Evolutionary conservation across 2,329 filamentous ascomycete species (phyloP), one percentile per base, ranked within the genome.

Genomic region (Ophiocordyceps sinensis): DNA sequence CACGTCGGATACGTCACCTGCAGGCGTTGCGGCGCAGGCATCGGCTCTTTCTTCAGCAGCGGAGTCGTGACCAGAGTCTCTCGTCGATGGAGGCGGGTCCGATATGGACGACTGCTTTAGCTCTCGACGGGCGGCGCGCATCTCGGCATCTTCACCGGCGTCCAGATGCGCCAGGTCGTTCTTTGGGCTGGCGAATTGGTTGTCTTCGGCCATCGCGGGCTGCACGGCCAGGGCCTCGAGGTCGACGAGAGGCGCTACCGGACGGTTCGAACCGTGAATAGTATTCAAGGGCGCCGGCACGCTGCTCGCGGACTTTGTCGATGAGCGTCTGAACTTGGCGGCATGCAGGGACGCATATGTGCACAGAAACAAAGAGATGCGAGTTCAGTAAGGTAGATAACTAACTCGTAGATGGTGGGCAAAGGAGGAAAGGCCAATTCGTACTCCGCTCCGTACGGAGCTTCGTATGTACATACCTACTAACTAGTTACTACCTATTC

Each of bases 31-130:
- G 17, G 55, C 49, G 28, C 53, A 51, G 7, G 47, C 30, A 2
- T 36, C 44, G 35, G 53, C 51, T 44, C 46, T 57, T 46, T 46
- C 53, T 46, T 43, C 44, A 11, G 37, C 32, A 5, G 41, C 30
- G 8, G 38, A 30, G 6, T 43, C 37, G 23, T 40, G 35, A 26
- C 23, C 41, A 7, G 40, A 30, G 19, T 42, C 39, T 40, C 42
- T 44, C 40, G 41, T 43, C 45, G 36, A 48, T 43, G 36, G 49
- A 52, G 53, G 51, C 46, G 55, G 53, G 39, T 73, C 75, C 14
- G 76, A 80, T 47, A 81, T 79, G 40, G 63, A 68, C 10, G 76
- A 77, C 47, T 80, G 74, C 60, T 73, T 76, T 34, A 81, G 66
- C 59, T 81, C 77, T 51, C 78, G 71, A 45, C 77, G 71, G 30